Base-by-base conservation (phyloP, 176 grass and related monocot genomes). In the Canna indica region DNA sequence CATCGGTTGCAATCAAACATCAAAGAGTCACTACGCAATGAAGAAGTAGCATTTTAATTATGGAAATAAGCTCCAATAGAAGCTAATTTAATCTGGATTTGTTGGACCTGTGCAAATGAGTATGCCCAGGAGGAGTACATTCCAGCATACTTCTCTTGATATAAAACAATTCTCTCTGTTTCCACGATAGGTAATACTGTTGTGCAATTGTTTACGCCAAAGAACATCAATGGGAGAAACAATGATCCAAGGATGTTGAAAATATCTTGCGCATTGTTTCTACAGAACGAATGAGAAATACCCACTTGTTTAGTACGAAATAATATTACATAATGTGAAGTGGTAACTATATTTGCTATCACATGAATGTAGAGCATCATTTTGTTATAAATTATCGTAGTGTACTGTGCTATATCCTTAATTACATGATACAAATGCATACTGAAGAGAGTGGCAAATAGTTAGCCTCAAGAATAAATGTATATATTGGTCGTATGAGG, bases 121-220 rank as follows among this genome's bases (percentile, higher is more conserved):
- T 93, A 93, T 17, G 85, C 90, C 90, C 90, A 93, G 44, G 80
- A 80, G 42, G 90, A 91, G 70, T 91, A 91, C 88, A 88, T 92
- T 76, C 85, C 85, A 8, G 90, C 82, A 79, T 85, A 92, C 5
- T 79, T 92, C 54, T 92, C 90, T 59, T 83, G 80, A 15, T 85
- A 92, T 32, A 92, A 45, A 6, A 92, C 90, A 18, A 74, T 70
- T 0, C 85, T 79, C 47, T 93, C 90, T 11, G 74, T 27, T n/a
- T 80, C 68, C 34, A 93, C 41, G 18, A 86, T 81, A 16, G 85
- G 90, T 77, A 86, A 78, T 36, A 87, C 83, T 2, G 68, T 76
- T 15, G 83, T 66, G 46, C 80, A 70, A n/a, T 81, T 85, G 27
- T 81, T 85, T 56, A 85, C 81, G 28, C 90, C 90, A 5, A 65